phyloP scores from a whole-genome alignment of 2,329 filamentous ascomycete genomes.

The Thelonectria olida region DNA sequence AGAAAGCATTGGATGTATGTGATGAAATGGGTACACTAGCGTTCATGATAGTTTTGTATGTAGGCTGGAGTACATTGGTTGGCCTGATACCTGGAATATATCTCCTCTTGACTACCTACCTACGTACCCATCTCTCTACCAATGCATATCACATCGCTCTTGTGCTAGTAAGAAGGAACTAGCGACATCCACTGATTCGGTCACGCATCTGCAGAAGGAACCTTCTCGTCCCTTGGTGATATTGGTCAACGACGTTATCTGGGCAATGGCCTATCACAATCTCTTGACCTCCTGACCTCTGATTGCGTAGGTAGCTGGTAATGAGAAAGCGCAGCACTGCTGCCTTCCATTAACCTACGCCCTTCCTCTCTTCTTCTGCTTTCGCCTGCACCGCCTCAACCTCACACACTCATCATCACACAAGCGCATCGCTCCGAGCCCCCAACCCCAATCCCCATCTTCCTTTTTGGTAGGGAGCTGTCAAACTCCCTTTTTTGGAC shows the following conservation, averaged over 20 bases:
- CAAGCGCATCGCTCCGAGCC: background rate
- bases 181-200: too few relatives aligned
- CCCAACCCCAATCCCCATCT: background rate
- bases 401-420: constrained; percentile 22
- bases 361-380: background rate
- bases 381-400: background rate
- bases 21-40: background rate
- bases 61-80: constrained; percentile 23
- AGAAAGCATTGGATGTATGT: background rate
- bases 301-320: too few relatives aligned
- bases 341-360: background rate
- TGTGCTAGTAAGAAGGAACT: background rate
- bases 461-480: constrained; percentile 24
- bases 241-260: too few relatives aligned
- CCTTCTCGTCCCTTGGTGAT: too few relatives aligned
- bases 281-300: too few relatives aligned
- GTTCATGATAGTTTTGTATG: constrained; percentile 9
- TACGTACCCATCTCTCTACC: too few relatives aligned
- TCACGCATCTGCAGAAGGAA: too few relatives aligned
- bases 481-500: constrained; percentile 37
- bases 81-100: constrained; percentile 29
- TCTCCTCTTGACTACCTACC: background rate
- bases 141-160: too few relatives aligned
- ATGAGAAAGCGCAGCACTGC: background rate
- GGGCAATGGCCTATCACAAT: too few relatives aligned